Evolutionary conservation across 192 early-diverging fungal genomes (phyloP).

Genomic region (Backusella tarrabulga): DNA sequence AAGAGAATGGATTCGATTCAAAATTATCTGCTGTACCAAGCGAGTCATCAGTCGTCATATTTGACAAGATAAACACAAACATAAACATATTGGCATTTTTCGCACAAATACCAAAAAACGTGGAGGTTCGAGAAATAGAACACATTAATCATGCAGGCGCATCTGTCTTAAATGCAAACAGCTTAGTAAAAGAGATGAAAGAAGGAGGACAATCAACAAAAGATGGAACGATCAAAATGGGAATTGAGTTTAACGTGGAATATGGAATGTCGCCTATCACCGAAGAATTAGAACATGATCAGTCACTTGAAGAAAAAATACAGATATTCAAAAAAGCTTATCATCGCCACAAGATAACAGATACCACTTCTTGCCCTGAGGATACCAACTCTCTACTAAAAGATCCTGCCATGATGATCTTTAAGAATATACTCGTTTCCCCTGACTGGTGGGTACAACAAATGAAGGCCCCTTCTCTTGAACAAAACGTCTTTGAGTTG

Average conservation of each 20-base stretch:
- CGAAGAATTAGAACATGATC: background rate
- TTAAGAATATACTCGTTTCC: constrained; percentile 5
- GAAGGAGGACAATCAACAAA: background rate
- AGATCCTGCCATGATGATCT: background rate
- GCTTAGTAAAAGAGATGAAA: background rate
- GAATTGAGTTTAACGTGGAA: background rate
- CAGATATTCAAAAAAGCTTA: background rate
- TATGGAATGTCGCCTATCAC: background rate
- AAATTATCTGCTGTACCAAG: background rate
- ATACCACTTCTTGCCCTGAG: background rate
- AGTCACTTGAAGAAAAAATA: background rate
- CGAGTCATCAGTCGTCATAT: background rate
- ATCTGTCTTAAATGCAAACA: background rate
- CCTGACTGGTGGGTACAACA: constrained; percentile 11
- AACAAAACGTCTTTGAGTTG: background rate
- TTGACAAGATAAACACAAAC: constrained; percentile 8
- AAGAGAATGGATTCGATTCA: constrained; percentile 10
- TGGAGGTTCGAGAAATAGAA: background rate
- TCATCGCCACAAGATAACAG: background rate
- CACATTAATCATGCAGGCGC: constrained; percentile 8
- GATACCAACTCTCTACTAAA: background rate
- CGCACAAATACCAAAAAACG: constrained; percentile 9
- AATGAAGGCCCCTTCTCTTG: background rate
- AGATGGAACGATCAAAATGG: background rate
- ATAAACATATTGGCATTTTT: constrained; percentile 10